Evolutionary conservation across 176 grass and related monocot species (phyloP), one percentile per base, ranked within the genome.

Genomic region (Otatea glauca): DNA sequence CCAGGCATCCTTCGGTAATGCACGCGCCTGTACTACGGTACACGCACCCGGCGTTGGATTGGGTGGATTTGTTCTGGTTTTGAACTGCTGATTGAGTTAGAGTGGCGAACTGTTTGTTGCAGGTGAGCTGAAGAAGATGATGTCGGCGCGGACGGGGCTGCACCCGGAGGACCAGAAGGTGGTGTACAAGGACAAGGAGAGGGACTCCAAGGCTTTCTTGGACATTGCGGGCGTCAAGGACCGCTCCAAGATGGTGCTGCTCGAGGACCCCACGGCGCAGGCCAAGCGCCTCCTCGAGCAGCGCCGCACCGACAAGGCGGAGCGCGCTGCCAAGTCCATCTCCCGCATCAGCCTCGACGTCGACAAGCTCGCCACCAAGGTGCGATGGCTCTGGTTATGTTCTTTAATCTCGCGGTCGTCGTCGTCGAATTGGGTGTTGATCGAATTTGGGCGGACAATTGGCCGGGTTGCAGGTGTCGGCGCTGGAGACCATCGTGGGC

Each of bases 101-200:
- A 10, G 29, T 37, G 25, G 5, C 17, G 20, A n/a, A n/a, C 59
- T 64, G 11, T 63, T 65, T 34, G 34, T 43, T 76, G 81, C 86
- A 97, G 95, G 95, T 23, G 96, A 98, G 83, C 86, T 98, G 25
- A 98, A 95, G 93, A 98, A 98, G 92, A 15, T 79, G 87, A 77
- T 98, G 75, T 93, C 93, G 7, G 76, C 14, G 20, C 24, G 58
- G 88, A 98, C 92, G 5, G 93, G 93, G 56, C 83, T 98, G 72
- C 96, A 98, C 81, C 91, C 89, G 12, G 85, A 90, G 76, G 96
- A 98, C 82, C 91, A 93, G 87, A 98, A 98, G 84, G 27, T 98
- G 16, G 72, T 95, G 13, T 98, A 86, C 81, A 98, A 98, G 90
- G 88, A 90, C 82, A 95, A 89, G 90, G 96, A 95, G 89, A 79